Evolutionary conservation across 768 basidiomycete genomes (phyloP).

Genomic region (Pleurotus tuber-regium): DNA sequence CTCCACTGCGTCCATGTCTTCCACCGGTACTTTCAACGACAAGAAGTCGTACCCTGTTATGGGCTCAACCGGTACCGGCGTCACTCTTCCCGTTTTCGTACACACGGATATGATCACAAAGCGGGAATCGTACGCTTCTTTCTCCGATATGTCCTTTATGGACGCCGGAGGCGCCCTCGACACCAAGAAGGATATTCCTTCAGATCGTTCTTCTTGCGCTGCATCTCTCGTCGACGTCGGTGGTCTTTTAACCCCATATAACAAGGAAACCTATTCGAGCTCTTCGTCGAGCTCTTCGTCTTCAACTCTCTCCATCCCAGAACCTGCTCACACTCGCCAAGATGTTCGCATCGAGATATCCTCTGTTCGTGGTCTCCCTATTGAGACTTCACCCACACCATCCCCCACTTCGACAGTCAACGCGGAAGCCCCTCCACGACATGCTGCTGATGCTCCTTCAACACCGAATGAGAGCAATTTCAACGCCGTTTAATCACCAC

Average conservation of each 20-base stretch:
- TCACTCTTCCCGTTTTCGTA: constrained; percentile 42
- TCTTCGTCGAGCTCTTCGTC: constrained; percentile 37
- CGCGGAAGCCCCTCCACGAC: constrained; percentile 17
- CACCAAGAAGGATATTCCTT: constrained; percentile 33
- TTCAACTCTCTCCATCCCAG: constrained; percentile 24
- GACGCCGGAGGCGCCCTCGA: constrained; percentile 38
- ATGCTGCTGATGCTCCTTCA: constrained; percentile 16
- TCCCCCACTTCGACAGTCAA: constrained; percentile 15
- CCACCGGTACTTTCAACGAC: constrained; percentile 17
- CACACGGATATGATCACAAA: constrained; percentile 42
- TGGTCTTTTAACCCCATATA: constrained; percentile 36
- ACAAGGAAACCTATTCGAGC: constrained; percentile 26
- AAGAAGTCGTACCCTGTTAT: constrained; percentile 18
- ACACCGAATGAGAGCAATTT: constrained; percentile 11
- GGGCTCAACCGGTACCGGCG: constrained; percentile 27
- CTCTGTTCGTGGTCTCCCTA: constrained; percentile 19
- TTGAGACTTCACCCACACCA: constrained; percentile 4
- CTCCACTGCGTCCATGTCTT: constrained; percentile 21
- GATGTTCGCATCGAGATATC: constrained; percentile 29
- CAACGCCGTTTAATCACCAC: constrained; percentile 18
- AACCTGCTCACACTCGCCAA: constrained; percentile 22
- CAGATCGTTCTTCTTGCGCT: constrained; percentile 35
- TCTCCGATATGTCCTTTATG: constrained; percentile 41
- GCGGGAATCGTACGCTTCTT: constrained; percentile 47
- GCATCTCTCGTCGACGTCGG: constrained; percentile 35